Conservation (phyloP, 2,329 filamentous ascomycete species). For the Fusarium compactum region DNA sequence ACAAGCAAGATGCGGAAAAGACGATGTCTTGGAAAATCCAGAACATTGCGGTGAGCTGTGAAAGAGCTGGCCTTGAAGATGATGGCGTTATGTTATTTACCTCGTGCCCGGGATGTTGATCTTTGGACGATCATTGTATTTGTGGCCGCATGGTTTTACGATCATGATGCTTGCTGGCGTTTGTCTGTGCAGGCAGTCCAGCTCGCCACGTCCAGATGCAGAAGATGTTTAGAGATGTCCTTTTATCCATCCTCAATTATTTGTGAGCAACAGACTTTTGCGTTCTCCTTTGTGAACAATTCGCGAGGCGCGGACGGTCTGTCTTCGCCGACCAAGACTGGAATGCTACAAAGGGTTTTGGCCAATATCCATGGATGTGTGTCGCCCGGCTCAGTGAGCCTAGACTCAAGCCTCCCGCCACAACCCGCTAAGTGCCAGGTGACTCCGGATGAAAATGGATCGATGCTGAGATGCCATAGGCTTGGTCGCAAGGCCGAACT, state of each 20-base stretch:
- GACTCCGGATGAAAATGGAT: slow-evolving; percentile 28
- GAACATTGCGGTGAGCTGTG: slow-evolving; percentile 19
- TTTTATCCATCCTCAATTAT: slow-evolving; percentile 1
- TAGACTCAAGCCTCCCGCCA: slow-evolving; percentile 49
- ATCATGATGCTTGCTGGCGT: slow-evolving; percentile 24
- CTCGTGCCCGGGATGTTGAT: not conserved
- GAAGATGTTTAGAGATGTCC: slow-evolving; percentile 9
- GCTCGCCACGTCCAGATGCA: slow-evolving; percentile 9
- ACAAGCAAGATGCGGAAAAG: slow-evolving; percentile 27
- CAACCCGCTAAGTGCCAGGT: slow-evolving; percentile 38
- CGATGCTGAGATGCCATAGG: slow-evolving; percentile 32
- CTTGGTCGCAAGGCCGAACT: slow-evolving; percentile 33
- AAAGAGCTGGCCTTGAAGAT: slow-evolving; percentile 4
- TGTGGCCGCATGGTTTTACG: slow-evolving; percentile 34
- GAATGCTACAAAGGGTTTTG: slow-evolving; percentile 40
- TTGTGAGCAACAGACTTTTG: not conserved
- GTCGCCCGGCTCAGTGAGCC: slow-evolving; percentile 38
- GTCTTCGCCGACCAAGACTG: slow-evolving; percentile 30
- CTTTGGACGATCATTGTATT: slow-evolving; percentile 11
- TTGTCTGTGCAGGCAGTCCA: slow-evolving; percentile 5
- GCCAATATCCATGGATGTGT: slow-evolving; percentile 15
- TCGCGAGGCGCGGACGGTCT: slow-evolving; percentile 22
- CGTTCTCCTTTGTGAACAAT: slow-evolving; percentile 3
- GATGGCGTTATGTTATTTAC: slow-evolving; percentile 18
- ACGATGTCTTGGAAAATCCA: slow-evolving; percentile 19